Evolutionary conservation across 176 grass and related monocot species (phyloP).

Genomic region (Raddia guianensis): DNA sequence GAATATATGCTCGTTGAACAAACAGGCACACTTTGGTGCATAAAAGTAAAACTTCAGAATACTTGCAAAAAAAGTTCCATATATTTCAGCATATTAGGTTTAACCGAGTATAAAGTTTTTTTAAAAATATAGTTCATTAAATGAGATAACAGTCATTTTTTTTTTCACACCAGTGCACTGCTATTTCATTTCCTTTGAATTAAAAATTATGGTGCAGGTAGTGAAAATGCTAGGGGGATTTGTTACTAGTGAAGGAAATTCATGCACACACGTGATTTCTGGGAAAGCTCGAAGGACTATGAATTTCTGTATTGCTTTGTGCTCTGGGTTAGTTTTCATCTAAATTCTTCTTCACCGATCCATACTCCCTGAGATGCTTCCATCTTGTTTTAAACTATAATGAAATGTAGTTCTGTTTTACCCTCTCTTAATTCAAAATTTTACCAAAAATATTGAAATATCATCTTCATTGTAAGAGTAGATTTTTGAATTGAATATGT

Average conservation of each 20-base stretch:
- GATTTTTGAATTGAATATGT: slow-evolving; percentile 19
- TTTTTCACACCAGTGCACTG: not conserved
- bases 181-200: slow-evolving; percentile 6
- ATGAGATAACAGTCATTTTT: not conserved
- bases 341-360: slow-evolving; percentile 10
- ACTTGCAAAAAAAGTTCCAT: not conserved
- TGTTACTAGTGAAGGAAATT: slow-evolving; percentile 69
- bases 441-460: slow-evolving; percentile 8
- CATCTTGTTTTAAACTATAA: slow-evolving; percentile 27
- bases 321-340: slow-evolving; percentile 68
- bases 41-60: slow-evolving; percentile 13
- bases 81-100: not conserved
- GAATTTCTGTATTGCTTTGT: slow-evolving; percentile 85
- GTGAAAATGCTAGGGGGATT: slow-evolving; percentile 63
- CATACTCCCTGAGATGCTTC: not conserved
- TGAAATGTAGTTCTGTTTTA: slow-evolving; percentile 16
- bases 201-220: slow-evolving; percentile 50
- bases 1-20: slow-evolving; percentile 11
- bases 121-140: no score
- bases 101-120: not conserved
- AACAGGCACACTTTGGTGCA: not conserved
- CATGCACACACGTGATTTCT: slow-evolving; percentile 77
- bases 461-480: not conserved
- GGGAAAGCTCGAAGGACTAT: slow-evolving; percentile 80
- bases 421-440: slow-evolving; percentile 22